Evolutionary conservation across 2,329 filamentous ascomycete species (phyloP), one percentile per base, ranked within the genome.

Genomic region (Annulohypoxylon truncatum): DNA sequence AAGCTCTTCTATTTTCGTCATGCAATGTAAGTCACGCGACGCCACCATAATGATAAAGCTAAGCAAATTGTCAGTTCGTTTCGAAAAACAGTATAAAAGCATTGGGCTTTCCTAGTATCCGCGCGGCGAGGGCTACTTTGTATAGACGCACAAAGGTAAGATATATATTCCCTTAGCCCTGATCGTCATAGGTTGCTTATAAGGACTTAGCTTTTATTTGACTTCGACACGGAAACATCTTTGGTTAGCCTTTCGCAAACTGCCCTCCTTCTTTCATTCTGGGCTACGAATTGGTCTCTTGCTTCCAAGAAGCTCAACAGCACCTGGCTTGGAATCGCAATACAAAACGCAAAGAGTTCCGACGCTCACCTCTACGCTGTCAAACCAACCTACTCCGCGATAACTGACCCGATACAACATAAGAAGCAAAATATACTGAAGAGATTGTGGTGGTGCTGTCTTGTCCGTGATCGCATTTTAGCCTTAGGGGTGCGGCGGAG

Each of bases 381-480:
- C 3, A 78, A 75, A 69, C 79, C 72, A 13, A 73, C 71, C 4
- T 76, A 72, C 66, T 77, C 70, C 2, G 62, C 71, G 2, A 56
- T 67, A 4, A 73, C 72, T 8, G 75, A 77, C 4, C 76, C 77
- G 0, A 67, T 77, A 8, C 75, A 79, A 46, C 69, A 76, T 8
- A 77, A 78, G 66, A 79, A 80, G 64, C 76, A 80, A 58, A 78
- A 79, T 64, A 75, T 79, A 6, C 78, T 82, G 29, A 87, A 85
- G 72, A 77, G 84, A 1, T 73, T 87, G 6, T 86, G 84, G 84
- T 87, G 84, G 84, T 84, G 83, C 61, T 85, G 84, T 62, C 77
- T 87, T 40, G 77, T 86, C 4, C 82, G 85, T 9, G 84, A 86
- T 71, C 79, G 83, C 38, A 82, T 84, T 15, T 68, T 87, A 24